phyloP scores from a whole-genome alignment of 352 stramenopile genomes.

The Globisporangium acanthophoron region DNA sequence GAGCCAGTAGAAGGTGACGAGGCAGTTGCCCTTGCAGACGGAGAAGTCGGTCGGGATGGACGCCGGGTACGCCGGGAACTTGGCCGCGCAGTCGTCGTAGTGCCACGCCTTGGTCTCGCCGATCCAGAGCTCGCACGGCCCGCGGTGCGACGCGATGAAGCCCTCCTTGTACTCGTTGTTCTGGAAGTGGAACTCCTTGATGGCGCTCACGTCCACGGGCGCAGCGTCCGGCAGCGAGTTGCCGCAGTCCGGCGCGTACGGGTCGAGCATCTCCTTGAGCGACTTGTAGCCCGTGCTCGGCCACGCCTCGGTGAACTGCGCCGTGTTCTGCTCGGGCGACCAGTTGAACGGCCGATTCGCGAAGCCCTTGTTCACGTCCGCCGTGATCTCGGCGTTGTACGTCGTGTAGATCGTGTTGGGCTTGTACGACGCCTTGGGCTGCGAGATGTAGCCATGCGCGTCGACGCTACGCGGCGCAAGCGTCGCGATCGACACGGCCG shows the following conservation, averaged over 20 bases:
- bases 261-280: not conserved
- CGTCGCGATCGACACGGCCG: not conserved
- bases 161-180: conserved; percentile 12
- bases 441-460: conserved; percentile 25
- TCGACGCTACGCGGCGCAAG: not conserved
- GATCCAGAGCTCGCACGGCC: conserved; percentile 50
- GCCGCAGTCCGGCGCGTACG: conserved; percentile 8
- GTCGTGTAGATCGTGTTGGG: conserved; percentile 17
- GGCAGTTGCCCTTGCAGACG: conserved; percentile 36
- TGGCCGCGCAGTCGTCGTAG: conserved; percentile 35
- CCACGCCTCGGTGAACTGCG: conserved; percentile 8
- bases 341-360: conserved; percentile 10
- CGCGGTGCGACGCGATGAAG: conserved; percentile 15
- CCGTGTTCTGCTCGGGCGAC: conserved; percentile 13
- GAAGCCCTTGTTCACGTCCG: conserved; percentile 11
- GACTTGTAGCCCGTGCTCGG: conserved; percentile 6
- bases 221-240: conserved; percentile 2
- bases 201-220: conserved; percentile 13
- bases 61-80: conserved; percentile 36
- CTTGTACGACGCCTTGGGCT: conserved; percentile 17
- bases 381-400: conserved; percentile 27
- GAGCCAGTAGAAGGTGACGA: conserved; percentile 10
- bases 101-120: conserved; percentile 33
- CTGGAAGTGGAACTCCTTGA: conserved; percentile 5
- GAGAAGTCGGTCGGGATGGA: conserved; percentile 42